Evolutionary conservation across 2,329 filamentous ascomycete genomes (phyloP), one percentile per base, ranked within the genome.

Genomic region (Penicillium olsonii): DNA sequence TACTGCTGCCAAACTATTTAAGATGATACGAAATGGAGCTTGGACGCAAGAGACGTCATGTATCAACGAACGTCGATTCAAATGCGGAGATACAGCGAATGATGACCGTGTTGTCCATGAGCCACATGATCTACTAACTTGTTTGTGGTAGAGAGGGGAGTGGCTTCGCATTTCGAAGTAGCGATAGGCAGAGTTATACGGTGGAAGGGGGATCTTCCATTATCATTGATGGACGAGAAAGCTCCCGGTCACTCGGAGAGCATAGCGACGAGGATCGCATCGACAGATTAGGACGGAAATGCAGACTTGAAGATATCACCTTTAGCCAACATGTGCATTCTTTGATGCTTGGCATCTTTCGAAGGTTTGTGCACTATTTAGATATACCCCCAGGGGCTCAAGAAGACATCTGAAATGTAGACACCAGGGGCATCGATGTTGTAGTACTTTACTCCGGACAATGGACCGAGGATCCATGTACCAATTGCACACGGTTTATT

Each of bases 81-180:
- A n/a, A 22, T 46, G 27, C 37, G 19, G 44, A 47, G 44, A 5
- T 35, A 15, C 37, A 26, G 37, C 29, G 17, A 35, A 35, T 47
- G 18, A 20, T 10, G 26, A 10, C 11, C n/a, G 11, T 18, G 15
- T 35, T 34, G 19, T 14, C 24, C 17, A 35, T 18, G 7, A 26
- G 35, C 35, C 43, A 41, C 44, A 35, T 35, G 33, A 35, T 35
- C 3, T 7, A 4, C 8, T 5, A 14, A 18, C n/a, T 9, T 18
- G 8, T 4, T 29, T 11, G 15, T 15, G 8, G n/a, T 27, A 15
- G 24, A 27, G 38, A 24, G 24, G 38, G 24, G 24, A 27, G 22
- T 27, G 38, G 17, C 5, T 27, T 46, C 29, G 29, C 37, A 47
- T 42, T 14, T 12, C 20, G 27, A 14, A 42, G 18, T 14, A 15